Evolutionary conservation across 768 basidiomycete species (phyloP).

Genomic region (Macrolepiota dolichaula): DNA sequence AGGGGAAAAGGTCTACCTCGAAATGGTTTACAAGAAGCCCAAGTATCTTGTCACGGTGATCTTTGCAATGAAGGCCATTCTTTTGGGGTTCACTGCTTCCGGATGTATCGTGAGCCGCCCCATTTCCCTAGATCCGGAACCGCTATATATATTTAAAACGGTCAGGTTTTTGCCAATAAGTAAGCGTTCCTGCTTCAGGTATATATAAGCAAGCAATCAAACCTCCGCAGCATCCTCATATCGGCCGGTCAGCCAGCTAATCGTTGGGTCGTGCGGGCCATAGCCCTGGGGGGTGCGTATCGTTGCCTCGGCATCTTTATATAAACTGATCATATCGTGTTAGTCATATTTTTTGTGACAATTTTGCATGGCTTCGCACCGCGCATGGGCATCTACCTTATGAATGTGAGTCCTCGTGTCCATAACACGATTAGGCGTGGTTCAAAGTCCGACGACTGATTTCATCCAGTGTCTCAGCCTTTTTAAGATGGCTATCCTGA

Average conservation of each 20-base stretch:
- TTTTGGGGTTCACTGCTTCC: neutral
- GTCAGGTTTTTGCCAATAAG: neutral
- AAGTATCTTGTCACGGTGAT: neutral
- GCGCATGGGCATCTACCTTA: neutral
- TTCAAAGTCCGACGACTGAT: neutral
- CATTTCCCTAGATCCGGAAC: neutral
- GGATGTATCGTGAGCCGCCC: neutral
- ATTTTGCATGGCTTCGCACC: neutral
- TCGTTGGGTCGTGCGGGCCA: neutral
- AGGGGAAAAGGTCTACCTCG: neutral
- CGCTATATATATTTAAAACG: neutral
- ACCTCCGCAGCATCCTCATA: neutral
- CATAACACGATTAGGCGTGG: neutral
- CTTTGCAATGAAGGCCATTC: neutral
- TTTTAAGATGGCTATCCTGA: neutral
- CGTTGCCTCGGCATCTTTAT: neutral
- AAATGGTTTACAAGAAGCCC: neutral
- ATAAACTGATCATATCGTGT: neutral
- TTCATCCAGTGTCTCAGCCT: neutral
- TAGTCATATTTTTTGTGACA: neutral
- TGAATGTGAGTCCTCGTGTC: neutral
- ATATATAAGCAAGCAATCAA: neutral
- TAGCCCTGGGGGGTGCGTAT: neutral
- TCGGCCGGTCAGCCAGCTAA: neutral
- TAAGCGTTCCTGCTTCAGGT: neutral